A percentile compares a stretch with the other conserved stretches of the same genome.
phyloP scores from a whole-genome alignment of 306 rosid species.

The Clitoria ternatea region DNA sequence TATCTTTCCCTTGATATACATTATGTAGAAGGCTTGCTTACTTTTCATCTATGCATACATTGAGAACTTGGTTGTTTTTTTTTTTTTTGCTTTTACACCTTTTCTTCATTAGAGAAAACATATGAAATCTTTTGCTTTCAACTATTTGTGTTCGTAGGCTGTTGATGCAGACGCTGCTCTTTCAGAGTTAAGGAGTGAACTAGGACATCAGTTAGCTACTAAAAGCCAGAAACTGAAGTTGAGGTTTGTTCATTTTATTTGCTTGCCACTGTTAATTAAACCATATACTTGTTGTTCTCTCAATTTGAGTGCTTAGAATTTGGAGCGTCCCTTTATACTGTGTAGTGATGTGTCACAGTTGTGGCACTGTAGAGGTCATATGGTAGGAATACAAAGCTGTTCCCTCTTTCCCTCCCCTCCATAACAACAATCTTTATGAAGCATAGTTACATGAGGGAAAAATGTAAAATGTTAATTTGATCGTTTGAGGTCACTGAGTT shows the following conservation, averaged over 20 bases:
- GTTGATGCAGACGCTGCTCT: conserved; percentile 59
- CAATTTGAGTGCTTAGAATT: neutral
- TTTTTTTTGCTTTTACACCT: neutral
- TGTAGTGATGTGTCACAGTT: neutral
- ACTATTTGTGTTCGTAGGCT: conserved; percentile 51
- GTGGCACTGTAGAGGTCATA: neutral
- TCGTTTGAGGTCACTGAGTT: too few species aligned
- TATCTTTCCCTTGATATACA: too few species aligned
- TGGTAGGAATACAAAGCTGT: neutral
- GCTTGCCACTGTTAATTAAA: neutral
- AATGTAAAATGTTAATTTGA: neutral
- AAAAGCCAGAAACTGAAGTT: conserved; percentile 62
- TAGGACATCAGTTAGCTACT: conserved; percentile 78
- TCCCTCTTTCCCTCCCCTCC: neutral
- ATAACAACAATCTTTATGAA: neutral
- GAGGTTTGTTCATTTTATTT: conserved; percentile 48
- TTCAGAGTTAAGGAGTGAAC: conserved; percentile 73
- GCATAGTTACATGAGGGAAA: neutral
- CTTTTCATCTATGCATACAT: too few species aligned
- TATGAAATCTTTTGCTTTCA: neutral
- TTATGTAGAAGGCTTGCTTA: too few species aligned
- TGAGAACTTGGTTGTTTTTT: neutral
- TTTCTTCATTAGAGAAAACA: neutral
- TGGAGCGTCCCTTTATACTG: neutral
- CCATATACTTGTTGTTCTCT: neutral